phyloP scores from a whole-genome alignment of 192 early-diverging fungal genomes.

The Umbelopsis ramanniana region DNA sequence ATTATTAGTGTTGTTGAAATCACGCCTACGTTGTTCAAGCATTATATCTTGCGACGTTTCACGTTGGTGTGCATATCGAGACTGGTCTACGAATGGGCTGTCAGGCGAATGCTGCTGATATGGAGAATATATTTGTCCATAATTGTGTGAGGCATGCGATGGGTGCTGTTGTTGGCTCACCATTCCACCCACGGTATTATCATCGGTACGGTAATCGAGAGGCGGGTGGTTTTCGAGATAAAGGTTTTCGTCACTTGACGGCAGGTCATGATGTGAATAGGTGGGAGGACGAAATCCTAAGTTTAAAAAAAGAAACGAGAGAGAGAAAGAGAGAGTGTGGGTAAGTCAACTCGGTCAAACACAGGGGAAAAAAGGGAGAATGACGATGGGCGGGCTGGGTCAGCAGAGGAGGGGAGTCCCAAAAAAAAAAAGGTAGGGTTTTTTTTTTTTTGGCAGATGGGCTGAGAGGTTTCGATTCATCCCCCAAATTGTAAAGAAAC shows the following conservation, averaged over 20 bases:
- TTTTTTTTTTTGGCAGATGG: not conserved
- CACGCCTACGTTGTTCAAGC: slow-evolving; percentile 12
- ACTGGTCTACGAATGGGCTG: slow-evolving; percentile 11
- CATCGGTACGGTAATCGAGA: slow-evolving; percentile 8
- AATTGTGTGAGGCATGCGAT: not conserved
- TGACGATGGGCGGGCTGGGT: not conserved
- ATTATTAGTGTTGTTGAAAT: not conserved
- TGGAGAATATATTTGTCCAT: slow-evolving; percentile 8
- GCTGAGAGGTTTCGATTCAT: not conserved
- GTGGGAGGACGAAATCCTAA: slow-evolving; percentile 9
- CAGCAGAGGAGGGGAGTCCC: not conserved
- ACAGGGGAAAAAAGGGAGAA: slow-evolving; percentile 17
- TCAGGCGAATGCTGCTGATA: slow-evolving; percentile 9
- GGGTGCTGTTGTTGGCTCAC: not conserved
- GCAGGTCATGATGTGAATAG: slow-evolving; percentile 12
- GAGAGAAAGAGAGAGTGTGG: not conserved
- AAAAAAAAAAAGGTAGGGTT: not conserved
- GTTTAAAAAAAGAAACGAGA: not conserved
- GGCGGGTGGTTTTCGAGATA: slow-evolving; percentile 1
- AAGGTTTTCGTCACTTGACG: slow-evolving; percentile 2
- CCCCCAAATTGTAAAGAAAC: not conserved
- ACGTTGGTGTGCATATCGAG: slow-evolving; percentile 15
- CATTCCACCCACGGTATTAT: slow-evolving; percentile 12
- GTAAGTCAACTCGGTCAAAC: not conserved
- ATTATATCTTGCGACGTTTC: slow-evolving; percentile 13